phyloP scores from a whole-genome alignment of 495 filamentous ascomycete genomes.

The Lasiosphaeria ovina region DNA sequence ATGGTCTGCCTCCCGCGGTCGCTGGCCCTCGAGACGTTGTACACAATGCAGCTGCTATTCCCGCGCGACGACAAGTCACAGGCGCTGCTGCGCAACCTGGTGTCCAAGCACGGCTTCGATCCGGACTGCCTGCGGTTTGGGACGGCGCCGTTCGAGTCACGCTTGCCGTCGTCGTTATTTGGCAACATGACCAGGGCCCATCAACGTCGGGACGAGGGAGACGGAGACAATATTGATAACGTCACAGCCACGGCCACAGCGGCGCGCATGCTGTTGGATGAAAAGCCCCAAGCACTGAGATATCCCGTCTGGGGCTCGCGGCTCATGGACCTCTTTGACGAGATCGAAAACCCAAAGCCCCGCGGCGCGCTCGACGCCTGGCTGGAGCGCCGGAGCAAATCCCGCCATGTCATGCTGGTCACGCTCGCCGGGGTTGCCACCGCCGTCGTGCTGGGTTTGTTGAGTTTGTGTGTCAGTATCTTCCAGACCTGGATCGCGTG shows the following conservation, averaged over 20 bases:
- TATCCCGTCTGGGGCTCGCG: slow-evolving; percentile 35
- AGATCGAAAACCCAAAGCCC: slow-evolving; percentile 39
- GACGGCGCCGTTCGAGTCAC: slow-evolving; percentile 9
- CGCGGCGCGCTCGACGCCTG: slow-evolving; percentile 34
- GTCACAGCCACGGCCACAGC: slow-evolving; percentile 8
- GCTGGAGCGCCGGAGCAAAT: slow-evolving; percentile 39
- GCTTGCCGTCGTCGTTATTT: not conserved
- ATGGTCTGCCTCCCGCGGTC: slow-evolving; percentile 25
- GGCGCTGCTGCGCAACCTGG: slow-evolving; percentile 32
- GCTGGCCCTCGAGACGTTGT: slow-evolving; percentile 37
- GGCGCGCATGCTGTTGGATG: slow-evolving; percentile 3
- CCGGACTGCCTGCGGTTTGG: slow-evolving; percentile 19
- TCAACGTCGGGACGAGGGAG: not conserved
- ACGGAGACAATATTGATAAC: not conserved
- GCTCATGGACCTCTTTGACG: slow-evolving; percentile 38
- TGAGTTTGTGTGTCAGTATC: slow-evolving; percentile 24
- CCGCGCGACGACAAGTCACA: slow-evolving; percentile 32
- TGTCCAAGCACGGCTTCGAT: slow-evolving; percentile 34
- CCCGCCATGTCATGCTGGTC: slow-evolving; percentile 41
- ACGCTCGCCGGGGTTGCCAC: slow-evolving; percentile 36
- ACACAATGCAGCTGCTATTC: slow-evolving; percentile 38
- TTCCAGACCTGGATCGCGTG: slow-evolving; percentile 36
- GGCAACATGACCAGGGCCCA: not conserved
- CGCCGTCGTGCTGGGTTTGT: slow-evolving; percentile 28
- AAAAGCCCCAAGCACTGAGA: slow-evolving; percentile 21